A percentile compares a stretch with the other conserved stretches of the same genome.
Conservation (phyloP, 805 yeast species). For the Torulaspora maleeae region DNA sequence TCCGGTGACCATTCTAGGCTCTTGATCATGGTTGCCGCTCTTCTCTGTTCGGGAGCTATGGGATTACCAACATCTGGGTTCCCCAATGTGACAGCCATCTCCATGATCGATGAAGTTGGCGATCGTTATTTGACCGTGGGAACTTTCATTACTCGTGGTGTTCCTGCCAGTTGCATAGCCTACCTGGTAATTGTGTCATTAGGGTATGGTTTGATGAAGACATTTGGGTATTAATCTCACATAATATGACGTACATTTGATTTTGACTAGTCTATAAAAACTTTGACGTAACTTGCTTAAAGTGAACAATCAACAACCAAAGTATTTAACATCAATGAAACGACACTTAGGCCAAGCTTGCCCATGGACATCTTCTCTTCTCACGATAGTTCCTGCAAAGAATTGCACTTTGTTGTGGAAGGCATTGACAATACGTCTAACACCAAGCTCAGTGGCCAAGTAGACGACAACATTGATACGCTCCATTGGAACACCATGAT, state of each 20-base stretch:
- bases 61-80: slow-evolving; percentile 96
- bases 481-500: slow-evolving; percentile 61
- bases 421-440: slow-evolving; percentile 66
- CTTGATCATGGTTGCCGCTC: slow-evolving; percentile 58
- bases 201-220: slow-evolving; percentile 69
- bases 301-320: slow-evolving; percentile 44
- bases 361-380: slow-evolving; percentile 42
- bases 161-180: slow-evolving; percentile 76
- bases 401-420: slow-evolving; percentile 60
- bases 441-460: slow-evolving; percentile 73
- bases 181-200: slow-evolving; percentile 69
- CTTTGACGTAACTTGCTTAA: not conserved
- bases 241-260: slow-evolving; percentile 1
- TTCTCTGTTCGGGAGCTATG: slow-evolving; percentile 92
- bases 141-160: slow-evolving; percentile 85
- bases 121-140: slow-evolving; percentile 82
- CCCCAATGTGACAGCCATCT: slow-evolving; percentile 96
- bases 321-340: slow-evolving; percentile 71
- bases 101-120: slow-evolving; percentile 89
- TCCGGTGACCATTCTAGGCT: slow-evolving; percentile 79
- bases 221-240: slow-evolving; percentile 43
- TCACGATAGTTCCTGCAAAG: slow-evolving; percentile 63
- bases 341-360: slow-evolving; percentile 57
- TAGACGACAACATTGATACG: slow-evolving; percentile 68
- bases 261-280: slow-evolving; percentile 1